Base-by-base conservation (phyloP, 495 filamentous ascomycete genomes). In the Cetradonia linearis region DNA sequence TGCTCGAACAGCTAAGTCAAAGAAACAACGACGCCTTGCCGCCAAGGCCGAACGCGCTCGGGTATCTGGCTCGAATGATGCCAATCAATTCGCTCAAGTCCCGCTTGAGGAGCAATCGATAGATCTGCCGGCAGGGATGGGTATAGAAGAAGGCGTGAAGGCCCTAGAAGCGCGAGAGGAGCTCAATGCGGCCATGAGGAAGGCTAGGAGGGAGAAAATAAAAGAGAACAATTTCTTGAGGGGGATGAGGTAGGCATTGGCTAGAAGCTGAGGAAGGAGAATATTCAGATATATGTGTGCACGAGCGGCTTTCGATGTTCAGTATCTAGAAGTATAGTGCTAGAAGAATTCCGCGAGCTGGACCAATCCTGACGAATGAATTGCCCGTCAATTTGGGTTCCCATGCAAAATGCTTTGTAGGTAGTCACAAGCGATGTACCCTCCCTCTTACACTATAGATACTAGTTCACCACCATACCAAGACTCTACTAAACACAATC, bases 161-260 rank as follows among this genome's bases (percentile, higher is more conserved):
- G 76, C 73, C 20, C 63, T 70, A 10, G 68, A 70, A 34, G 72
- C 71, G 56, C 62, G 71, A 28, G 68, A 71, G 54, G 75, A 74
- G 68, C 73, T 78, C 30, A 63, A 66, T 31, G 70, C 61, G 67
- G 70, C 65, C 70, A 83, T 66, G 70, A 81, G 73, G 77, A 85
- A 69, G 63, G 84, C 89, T 64, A 80, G 89, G 68, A 82, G 87
- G 67, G 83, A 79, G 63, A 78, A 76, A 65, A 96, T 98, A 66
- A 93, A 92, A 78, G 93, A 97, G 76, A 78, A 67, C 59, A 98
- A 98, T 76, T 98, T 93, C 81, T 80, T 98, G 76, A 86, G 84
- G 77, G 79, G 83, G 20, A 86, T 94, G 81, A 83, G 79, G 71
- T 71, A 63, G 53, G 23, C 2, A 16, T 1, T 61, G 23, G 20